Base-by-base conservation (phyloP, 2,329 filamentous ascomycete genomes). In the Rosellinia necatrix region DNA sequence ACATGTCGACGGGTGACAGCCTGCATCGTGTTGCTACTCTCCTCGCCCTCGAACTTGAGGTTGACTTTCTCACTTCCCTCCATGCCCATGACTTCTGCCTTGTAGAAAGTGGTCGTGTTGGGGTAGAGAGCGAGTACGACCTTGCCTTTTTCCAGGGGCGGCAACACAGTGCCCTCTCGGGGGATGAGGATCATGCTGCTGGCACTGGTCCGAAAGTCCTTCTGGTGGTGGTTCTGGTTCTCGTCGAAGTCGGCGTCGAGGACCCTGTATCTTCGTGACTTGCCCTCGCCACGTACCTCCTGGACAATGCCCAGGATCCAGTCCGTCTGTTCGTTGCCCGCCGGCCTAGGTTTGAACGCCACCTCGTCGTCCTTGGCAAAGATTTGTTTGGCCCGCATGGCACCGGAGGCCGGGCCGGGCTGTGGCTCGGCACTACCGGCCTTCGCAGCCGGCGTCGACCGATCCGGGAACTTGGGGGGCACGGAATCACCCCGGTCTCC, bases 91-190 rank as follows among this genome's bases (percentile, higher is more conserved):
- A 93, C 90, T 64, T 92, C 89, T 1, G 90, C 90, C 69, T 89
- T 87, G 71, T 94, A 94, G 66, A 94, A 93, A 0, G 89, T 92
- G 1, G 90, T 92, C 1, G 90, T 93, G 65, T 91, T 87, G 0
- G 90, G 90, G 67, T 94, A 94, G 55, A 91, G 76, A 0, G 90
- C 90, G 54, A 93, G 77, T 7, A 93, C 90, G 41, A 85, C 83
- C 69, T 88, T 90, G 40, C 89, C 88, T 34, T 82, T 74, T 30
- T 88, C 83, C 55, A 88, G 81, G 35, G 88, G 79, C 3, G 80
- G 74, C 13, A 88, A 76, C 73, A 84, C 59, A 72, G 76, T 62
- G 70, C 76, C 69, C 62, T 77, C 67, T 60, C 82, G 79, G 2
- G 90, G 87, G 53, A 94, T 92, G 2, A 87, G 83, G 41, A 92